Evolutionary conservation across 345 rosid genomes (phyloP).

Genomic region (Acer yangbiense): DNA sequence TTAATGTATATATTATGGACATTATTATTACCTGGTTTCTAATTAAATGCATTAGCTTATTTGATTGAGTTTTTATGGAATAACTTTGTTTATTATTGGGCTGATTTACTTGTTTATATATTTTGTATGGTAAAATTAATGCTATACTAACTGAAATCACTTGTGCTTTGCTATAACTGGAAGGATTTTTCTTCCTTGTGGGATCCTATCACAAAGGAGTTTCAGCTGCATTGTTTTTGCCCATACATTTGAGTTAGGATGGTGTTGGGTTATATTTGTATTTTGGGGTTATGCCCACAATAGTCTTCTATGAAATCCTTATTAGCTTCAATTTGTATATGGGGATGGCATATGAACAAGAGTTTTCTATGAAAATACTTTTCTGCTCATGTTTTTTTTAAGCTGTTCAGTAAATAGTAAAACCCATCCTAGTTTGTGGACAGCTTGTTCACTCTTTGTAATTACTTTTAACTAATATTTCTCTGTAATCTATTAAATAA

Average conservation of each 20-base stretch:
- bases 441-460: background rate
- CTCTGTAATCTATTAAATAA: background rate
- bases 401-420: background rate
- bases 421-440: background rate
- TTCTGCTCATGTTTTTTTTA: background rate
- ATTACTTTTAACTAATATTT: too few relatives aligned
- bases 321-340: background rate
- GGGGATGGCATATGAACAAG: background rate
- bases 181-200: background rate
- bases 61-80: background rate
- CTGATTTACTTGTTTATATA: slow-evolving; percentile 1
- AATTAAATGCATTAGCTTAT: background rate
- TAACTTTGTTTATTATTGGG: background rate
- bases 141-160: background rate
- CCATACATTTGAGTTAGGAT: background rate
- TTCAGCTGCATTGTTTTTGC: background rate
- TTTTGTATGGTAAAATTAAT: background rate
- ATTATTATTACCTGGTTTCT: background rate
- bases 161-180: slow-evolving; percentile 9
- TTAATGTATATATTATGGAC: background rate
- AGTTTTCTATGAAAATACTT: background rate
- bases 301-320: background rate
- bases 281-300: background rate
- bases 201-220: background rate
- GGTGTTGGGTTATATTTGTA: background rate